Evolutionary conservation across 1,284 basidiomycete species (phyloP).

Genomic region (Vanrija sp.): DNA sequence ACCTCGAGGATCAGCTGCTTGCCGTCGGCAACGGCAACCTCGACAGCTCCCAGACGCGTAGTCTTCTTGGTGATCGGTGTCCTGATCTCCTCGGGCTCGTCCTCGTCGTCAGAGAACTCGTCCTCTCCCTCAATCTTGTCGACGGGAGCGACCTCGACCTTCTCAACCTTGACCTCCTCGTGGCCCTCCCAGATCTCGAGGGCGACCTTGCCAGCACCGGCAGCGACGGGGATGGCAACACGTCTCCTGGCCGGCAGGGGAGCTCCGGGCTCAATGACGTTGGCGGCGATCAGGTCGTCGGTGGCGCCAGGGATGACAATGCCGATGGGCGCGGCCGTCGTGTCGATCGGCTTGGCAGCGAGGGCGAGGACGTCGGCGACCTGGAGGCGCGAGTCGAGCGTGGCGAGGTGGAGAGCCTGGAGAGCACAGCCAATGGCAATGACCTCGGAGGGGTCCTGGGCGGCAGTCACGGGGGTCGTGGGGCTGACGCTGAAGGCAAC

Average conservation of each 20-base stretch:
- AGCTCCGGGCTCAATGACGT: conserved; percentile 66
- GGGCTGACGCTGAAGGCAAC: conserved; percentile 69
- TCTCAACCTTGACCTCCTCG: conserved; percentile 72
- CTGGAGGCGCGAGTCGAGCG: conserved; percentile 52
- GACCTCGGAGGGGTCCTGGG: conserved; percentile 79
- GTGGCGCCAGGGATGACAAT: conserved; percentile 67
- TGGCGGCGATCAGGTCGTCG: conserved; percentile 53
- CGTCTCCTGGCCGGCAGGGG: conserved; percentile 72
- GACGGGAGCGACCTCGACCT: conserved; percentile 49
- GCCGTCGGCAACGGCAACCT: conserved; percentile 55
- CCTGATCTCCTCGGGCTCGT: conserved; percentile 64
- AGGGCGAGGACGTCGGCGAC: conserved; percentile 53
- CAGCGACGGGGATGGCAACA: conserved; percentile 65
- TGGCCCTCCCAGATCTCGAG: conserved; percentile 87
- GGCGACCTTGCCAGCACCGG: conserved; percentile 59
- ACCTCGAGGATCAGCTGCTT: conserved; percentile 62
- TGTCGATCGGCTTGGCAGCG: conserved; percentile 53
- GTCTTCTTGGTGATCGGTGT: conserved; percentile 62
- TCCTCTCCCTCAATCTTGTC: conserved; percentile 41
- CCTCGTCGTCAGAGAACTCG: conserved; percentile 48
- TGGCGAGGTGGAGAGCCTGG: conserved; percentile 69
- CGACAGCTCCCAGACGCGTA: conserved; percentile 53
- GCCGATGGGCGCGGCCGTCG: conserved; percentile 69
- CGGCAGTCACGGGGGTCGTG: conserved; percentile 56
- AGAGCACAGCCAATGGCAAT: conserved; percentile 83